Evolutionary conservation across 2,329 filamentous ascomycete species (phyloP).

Genomic region (Whalleya microplaca): DNA sequence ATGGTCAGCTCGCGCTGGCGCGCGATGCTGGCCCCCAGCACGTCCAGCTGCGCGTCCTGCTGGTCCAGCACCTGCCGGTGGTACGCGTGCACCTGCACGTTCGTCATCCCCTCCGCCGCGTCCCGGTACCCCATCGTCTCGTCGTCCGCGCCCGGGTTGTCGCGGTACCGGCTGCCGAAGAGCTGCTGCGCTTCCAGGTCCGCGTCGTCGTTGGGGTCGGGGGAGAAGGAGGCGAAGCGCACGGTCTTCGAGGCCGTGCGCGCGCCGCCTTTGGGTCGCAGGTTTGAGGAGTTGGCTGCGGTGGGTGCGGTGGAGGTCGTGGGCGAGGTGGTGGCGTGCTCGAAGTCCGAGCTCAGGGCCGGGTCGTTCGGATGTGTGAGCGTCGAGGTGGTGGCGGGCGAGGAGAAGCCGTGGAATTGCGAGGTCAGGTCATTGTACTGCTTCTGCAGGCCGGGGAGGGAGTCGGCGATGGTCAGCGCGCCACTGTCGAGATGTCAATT

Average conservation of each 20-base stretch:
- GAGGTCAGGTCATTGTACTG: conserved; percentile 77
- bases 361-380: conserved; percentile 68
- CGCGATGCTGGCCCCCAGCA: conserved; percentile 81
- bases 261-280: conserved; percentile 36
- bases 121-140: conserved; percentile 58
- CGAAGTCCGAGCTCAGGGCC: conserved; percentile 64
- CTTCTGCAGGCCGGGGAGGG: conserved; percentile 69
- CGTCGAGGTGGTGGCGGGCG: conserved; percentile 52
- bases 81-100: conserved; percentile 85
- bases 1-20: conserved; percentile 91
- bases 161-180: conserved; percentile 65
- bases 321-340: conserved; percentile 57
- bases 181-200: conserved; percentile 46
- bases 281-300: conserved; percentile 26
- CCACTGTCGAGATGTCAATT: conserved; percentile 44
- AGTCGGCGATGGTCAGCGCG: conserved; percentile 58
- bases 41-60: conserved; percentile 92
- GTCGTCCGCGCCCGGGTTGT: conserved; percentile 59
- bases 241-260: conserved; percentile 69
- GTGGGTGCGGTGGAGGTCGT: conserved; percentile 37
- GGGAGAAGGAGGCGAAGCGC: conserved; percentile 82
- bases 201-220: conserved; percentile 45
- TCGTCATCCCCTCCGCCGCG: conserved; percentile 66
- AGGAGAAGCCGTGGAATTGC: conserved; percentile 75
- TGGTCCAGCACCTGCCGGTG: conserved; percentile 81